These are phyloP conservation scores for Coniella vitis DNA, from an alignment of 2,329 filamentous ascomycete genomes.

Conservation along the genomic window DNA sequence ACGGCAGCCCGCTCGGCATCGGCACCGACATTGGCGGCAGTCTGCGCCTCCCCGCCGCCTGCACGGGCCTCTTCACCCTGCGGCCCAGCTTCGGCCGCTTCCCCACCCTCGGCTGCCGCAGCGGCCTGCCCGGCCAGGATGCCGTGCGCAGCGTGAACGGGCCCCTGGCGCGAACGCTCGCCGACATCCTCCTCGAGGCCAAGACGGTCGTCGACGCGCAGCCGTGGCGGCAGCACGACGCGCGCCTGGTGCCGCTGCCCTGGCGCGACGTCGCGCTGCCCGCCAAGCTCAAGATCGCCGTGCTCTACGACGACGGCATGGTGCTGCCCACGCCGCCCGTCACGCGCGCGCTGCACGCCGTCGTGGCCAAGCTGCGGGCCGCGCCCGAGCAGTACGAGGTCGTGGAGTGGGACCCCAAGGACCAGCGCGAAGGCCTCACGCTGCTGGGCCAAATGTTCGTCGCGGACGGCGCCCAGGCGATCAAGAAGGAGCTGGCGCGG, in stretches of 20 bases:
- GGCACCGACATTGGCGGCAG: slow-evolving; percentile 59
- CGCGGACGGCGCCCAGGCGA: slow-evolving; percentile 39
- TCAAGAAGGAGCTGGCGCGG: slow-evolving; percentile 30
- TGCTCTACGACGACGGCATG: slow-evolving; percentile 59
- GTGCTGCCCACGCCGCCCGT: slow-evolving; percentile 62
- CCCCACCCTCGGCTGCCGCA: slow-evolving; percentile 45
- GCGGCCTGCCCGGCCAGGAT: slow-evolving; percentile 58
- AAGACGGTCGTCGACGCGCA: slow-evolving; percentile 40
- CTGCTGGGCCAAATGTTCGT: slow-evolving; percentile 41
- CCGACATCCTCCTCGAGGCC: slow-evolving; percentile 49
- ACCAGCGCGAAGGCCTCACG: slow-evolving; percentile 31
- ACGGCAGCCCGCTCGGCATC: slow-evolving; percentile 53
- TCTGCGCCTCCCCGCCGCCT: slow-evolving; percentile 47
- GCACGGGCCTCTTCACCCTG: slow-evolving; percentile 51
- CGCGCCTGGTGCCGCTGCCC: slow-evolving; percentile 51
- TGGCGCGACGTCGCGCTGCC: slow-evolving; percentile 38
- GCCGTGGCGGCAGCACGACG: slow-evolving; percentile 54
- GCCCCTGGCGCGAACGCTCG: slow-evolving; percentile 50
- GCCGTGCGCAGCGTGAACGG: slow-evolving; percentile 58
- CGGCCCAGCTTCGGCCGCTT: slow-evolving; percentile 53
- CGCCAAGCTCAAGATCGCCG: slow-evolving; percentile 45
- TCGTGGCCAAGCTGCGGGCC: slow-evolving; percentile 35
- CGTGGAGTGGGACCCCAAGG: slow-evolving; percentile 41
- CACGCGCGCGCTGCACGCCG: slow-evolving; percentile 44
- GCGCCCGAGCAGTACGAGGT: slow-evolving; percentile 43